Percentiles rank a stretch among this genome's conserved stretches.
phyloP scores from a whole-genome alignment of 768 basidiomycete genomes.

The Agaricus subrufescens region DNA sequence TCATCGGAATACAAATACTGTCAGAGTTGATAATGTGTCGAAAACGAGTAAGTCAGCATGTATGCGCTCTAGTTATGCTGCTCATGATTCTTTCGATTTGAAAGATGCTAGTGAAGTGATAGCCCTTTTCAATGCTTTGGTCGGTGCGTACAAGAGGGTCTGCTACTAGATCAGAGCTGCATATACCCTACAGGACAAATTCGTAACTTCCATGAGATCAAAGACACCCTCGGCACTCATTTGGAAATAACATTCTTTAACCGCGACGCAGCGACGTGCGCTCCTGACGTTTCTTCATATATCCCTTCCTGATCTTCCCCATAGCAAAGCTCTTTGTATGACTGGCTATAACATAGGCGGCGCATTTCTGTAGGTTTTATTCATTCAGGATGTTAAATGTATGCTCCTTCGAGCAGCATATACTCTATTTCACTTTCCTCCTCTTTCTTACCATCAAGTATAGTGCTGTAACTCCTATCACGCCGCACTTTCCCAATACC shows the following conservation, averaged over 20 bases:
- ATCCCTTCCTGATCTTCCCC: slow-evolving; percentile 5
- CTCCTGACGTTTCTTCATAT: background rate
- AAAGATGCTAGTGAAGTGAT: slow-evolving; percentile 40
- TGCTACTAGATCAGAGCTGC: background rate
- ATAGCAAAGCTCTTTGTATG: slow-evolving; percentile 65
- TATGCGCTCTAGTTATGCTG: background rate
- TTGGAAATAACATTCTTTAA: slow-evolving; percentile 52
- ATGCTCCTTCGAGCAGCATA: slow-evolving; percentile 5
- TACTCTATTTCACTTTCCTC: slow-evolving; percentile 8
- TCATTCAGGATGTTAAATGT: background rate
- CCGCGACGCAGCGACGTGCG: slow-evolving; percentile 51
- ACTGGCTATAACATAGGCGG: slow-evolving; percentile 56
- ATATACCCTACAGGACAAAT: slow-evolving; percentile 40
- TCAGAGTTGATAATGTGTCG: slow-evolving; percentile 47
- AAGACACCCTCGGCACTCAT: slow-evolving; percentile 31
- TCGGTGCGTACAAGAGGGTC: slow-evolving; percentile 36
- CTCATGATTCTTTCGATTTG: background rate
- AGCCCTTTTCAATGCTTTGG: slow-evolving; percentile 51
- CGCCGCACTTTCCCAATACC: slow-evolving; percentile 17
- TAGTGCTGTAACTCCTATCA: slow-evolving; percentile 36
- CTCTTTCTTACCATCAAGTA: slow-evolving; percentile 14
- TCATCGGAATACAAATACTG: slow-evolving; percentile 27
- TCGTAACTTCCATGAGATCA: slow-evolving; percentile 37
- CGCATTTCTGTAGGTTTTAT: slow-evolving; percentile 44
- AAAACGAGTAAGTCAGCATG: slow-evolving; percentile 26